Evolutionary conservation across 225 moss, liverwort and hornwort species (phyloP), one percentile per base, ranked within the genome.

Genomic region (Neckera pumila): DNA sequence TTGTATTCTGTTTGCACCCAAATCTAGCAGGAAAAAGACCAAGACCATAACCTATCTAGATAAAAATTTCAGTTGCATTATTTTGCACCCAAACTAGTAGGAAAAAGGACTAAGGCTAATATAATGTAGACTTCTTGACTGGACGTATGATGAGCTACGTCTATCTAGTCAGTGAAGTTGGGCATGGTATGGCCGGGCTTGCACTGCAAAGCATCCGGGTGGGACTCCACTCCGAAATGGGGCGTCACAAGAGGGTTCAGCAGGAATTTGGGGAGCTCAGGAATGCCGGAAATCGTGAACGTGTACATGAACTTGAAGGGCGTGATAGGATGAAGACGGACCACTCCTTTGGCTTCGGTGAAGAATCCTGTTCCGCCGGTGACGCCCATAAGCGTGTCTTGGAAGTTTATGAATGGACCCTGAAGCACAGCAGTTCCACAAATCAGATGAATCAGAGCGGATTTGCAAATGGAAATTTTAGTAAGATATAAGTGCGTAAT

Each of bases 291-390:
- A 59, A 94, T 34, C 33, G 91, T 90, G 89, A 94, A 94, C 26
- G 94, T 94, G 90, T 94, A 94, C 92, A 91, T 89, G 79, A 94
- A 94, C 81, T 94, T 94, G 91, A 94, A 93, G 49, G 94, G 93
- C 53, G 94, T 92, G 53, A 94, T 63, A 45, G 93, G 93, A 51
- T 94, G 94, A 47, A 94, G 90, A 13, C 92, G 93, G 28, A 94
- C 89, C 25, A 94, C 94, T 31, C 94, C 94, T 61, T 56, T 90
- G 6, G 94, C 94, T 69, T 94, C 94, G 21, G 88, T 83, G 77
- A 94, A 94, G 59, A 94, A 93, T 12, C 94, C 94, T 4, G 88
- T 84, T 40, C 94, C 94, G 75, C 94, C 94, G 7, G 94, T 93
- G 79, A 94, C 17, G 66, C 90, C 89, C 90, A 94, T 89, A 40